A percentile compares a stretch with the other conserved stretches of the same genome.
Evolutionary conservation across 2,329 filamentous ascomycete genomes (phyloP).

Genomic region (Talaromyces sp.): DNA sequence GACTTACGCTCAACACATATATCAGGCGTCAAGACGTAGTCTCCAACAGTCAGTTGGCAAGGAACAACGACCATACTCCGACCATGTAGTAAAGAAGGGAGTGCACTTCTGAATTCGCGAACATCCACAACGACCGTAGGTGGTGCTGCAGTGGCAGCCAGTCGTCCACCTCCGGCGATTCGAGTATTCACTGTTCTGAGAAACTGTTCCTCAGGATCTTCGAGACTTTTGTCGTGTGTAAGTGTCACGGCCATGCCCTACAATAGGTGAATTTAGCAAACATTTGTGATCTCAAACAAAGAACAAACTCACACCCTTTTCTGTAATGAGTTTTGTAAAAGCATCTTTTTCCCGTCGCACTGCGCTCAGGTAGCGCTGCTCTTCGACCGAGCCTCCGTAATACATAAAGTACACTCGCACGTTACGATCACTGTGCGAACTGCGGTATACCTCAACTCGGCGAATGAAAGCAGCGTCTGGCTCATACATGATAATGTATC

Average conservation of each 20-base stretch:
- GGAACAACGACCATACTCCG: constrained; percentile 84
- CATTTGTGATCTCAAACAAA: background rate
- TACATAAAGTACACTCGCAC: constrained; percentile 96
- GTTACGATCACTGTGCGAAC: constrained; percentile 83
- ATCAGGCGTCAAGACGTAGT: constrained; percentile 87
- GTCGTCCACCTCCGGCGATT: constrained; percentile 85
- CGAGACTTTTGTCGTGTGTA: constrained; percentile 66
- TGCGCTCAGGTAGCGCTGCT: constrained; percentile 84
- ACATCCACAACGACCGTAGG: constrained; percentile 93
- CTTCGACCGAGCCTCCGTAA: constrained; percentile 90
- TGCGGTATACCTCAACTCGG: constrained; percentile 90
- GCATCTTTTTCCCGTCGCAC: constrained; percentile 95
- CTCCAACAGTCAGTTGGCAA: constrained; percentile 92
- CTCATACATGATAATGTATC: constrained; percentile 98
- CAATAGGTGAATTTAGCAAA: constrained; percentile 19
- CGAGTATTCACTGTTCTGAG: constrained; percentile 93
- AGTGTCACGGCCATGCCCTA: constrained; percentile 83
- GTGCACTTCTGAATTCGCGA: constrained; percentile 88
- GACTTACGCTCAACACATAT: constrained; percentile 96
- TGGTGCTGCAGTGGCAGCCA: constrained; percentile 78
- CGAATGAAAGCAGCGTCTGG: constrained; percentile 92
- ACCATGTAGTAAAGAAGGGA: constrained; percentile 87
- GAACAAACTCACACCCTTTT: constrained; percentile 63
- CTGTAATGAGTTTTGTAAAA: constrained; percentile 90
- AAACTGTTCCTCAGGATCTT: constrained; percentile 87